These are phyloP conservation scores for Brassica hybrid DNA, from an alignment of 441 rosid genomes.

Conservation along the genomic window DNA sequence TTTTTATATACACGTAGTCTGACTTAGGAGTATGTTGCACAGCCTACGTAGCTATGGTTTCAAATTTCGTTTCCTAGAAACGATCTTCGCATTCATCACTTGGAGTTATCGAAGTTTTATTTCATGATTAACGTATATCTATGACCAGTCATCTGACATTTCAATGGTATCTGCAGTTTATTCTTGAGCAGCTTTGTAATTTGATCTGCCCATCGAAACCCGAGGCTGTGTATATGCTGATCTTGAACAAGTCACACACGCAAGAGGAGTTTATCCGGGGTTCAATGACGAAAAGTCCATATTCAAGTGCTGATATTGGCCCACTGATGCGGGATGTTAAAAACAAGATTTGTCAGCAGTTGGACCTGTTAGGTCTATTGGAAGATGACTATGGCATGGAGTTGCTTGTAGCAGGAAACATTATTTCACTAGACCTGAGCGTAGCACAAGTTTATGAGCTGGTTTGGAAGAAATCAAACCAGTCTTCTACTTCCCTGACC, in stretches of 20 bases:
- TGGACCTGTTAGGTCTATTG: constrained; percentile 86
- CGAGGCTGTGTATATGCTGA: constrained; percentile 82
- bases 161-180: constrained; percentile 77
- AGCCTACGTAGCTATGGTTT: constrained; percentile 20
- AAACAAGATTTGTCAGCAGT: constrained; percentile 96
- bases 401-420: constrained; percentile 98
- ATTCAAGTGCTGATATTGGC: constrained; percentile 98
- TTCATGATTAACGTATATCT: constrained; percentile 7
- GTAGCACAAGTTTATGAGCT: constrained; percentile 98
- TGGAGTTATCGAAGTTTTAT: constrained; percentile 13
- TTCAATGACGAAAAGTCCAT: constrained; percentile 99
- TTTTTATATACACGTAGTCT: not conserved
- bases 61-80: constrained; percentile 17
- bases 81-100: constrained; percentile 21
- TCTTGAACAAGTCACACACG: constrained; percentile 96
- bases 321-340: constrained; percentile 99
- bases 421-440: constrained; percentile 98
- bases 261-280: constrained; percentile 99
- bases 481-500: constrained; percentile 71
- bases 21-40: constrained; percentile 14
- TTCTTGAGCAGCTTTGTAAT: constrained; percentile 99
- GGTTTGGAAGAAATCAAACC: constrained; percentile 99
- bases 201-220: constrained; percentile 99
- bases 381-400: constrained; percentile 99
- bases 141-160: constrained; percentile 35